Conservation (phyloP, 306 rosid genomes). For the Lotus japonicus region DNA sequence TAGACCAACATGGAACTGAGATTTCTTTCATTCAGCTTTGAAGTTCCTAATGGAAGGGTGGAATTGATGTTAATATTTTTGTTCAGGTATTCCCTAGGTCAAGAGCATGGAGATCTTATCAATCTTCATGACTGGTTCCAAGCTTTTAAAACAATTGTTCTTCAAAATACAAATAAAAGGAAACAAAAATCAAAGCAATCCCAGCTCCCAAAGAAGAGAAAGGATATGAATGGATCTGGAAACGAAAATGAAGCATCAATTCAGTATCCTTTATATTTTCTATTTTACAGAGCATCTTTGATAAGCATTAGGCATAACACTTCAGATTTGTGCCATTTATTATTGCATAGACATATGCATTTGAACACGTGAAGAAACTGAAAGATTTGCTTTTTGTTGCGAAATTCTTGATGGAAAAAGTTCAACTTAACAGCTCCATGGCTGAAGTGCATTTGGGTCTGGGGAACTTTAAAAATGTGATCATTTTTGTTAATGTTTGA, state of each 20-base stretch:
- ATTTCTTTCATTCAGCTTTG: neutral
- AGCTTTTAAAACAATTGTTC: constrained; percentile 60
- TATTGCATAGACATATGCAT: constrained; percentile 4
- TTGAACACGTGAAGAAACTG: neutral
- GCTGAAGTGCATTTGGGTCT: no score
- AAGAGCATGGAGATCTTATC: constrained; percentile 96
- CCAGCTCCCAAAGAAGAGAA: constrained; percentile 56
- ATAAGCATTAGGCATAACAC: neutral
- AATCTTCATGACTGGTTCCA: constrained; percentile 96
- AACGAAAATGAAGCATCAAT: constrained; percentile 61
- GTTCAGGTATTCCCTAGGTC: constrained; percentile 70
- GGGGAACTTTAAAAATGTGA: no score
- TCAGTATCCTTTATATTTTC: constrained; percentile 74
- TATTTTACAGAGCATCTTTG: neutral
- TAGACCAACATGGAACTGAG: neutral
- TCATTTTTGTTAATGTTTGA: no score
- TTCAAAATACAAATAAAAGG: constrained; percentile 38
- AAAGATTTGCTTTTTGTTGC: neutral
- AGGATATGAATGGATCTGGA: constrained; percentile 38
- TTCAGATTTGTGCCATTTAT: neutral
- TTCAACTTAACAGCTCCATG: no score
- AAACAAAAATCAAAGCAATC: constrained; percentile 55
- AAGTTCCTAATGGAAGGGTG: neutral
- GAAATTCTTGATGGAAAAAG: neutral
- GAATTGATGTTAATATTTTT: constrained; percentile 7